Percentiles rank a stretch among this genome's conserved stretches.
Evolutionary conservation across 106 monocot genomes (phyloP).

Genomic region (Alisma plantagoaquatica): DNA sequence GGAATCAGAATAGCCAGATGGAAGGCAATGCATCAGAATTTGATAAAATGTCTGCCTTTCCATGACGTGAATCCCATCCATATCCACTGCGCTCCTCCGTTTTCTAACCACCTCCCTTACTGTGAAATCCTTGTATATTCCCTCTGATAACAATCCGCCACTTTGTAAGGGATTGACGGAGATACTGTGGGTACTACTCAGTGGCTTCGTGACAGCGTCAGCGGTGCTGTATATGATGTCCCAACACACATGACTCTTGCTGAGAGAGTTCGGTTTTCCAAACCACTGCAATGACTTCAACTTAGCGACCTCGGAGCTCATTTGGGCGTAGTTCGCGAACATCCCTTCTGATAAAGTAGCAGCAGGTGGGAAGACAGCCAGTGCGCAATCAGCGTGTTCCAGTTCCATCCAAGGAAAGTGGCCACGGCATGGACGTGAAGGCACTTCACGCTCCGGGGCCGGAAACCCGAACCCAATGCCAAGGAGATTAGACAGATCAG

Average conservation of each 20-base stretch:
- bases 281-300: conserved; percentile 44
- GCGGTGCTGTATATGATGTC: conserved; percentile 79
- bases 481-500: conserved; percentile 36
- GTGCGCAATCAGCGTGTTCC: conserved; percentile 75
- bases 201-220: conserved; percentile 71
- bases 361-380: conserved; percentile 63
- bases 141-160: conserved; percentile 39
- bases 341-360: background rate
- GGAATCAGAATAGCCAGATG: conserved; percentile 46
- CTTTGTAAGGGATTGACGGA: conserved; percentile 32
- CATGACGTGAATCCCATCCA: conserved; percentile 85
- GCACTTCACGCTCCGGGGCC: conserved; percentile 19
- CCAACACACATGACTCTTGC: conserved; percentile 93
- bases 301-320: conserved; percentile 19
- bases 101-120: conserved; percentile 67
- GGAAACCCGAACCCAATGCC: conserved; percentile 15
- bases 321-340: conserved; percentile 26
- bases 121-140: conserved; percentile 41
- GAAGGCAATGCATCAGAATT: conserved; percentile 83
- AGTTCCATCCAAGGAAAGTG: conserved; percentile 59
- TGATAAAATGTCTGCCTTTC: conserved; percentile 76
- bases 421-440: conserved; percentile 32
- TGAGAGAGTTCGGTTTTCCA: conserved; percentile 63
- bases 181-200: conserved; percentile 22
- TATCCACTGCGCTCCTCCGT: conserved; percentile 88